A percentile compares a stretch with the other conserved stretches of the same genome.
These are phyloP conservation scores for Aspergillus neotritici DNA, from an alignment of 2,329 filamentous ascomycete species.

Conservation along the genomic window DNA sequence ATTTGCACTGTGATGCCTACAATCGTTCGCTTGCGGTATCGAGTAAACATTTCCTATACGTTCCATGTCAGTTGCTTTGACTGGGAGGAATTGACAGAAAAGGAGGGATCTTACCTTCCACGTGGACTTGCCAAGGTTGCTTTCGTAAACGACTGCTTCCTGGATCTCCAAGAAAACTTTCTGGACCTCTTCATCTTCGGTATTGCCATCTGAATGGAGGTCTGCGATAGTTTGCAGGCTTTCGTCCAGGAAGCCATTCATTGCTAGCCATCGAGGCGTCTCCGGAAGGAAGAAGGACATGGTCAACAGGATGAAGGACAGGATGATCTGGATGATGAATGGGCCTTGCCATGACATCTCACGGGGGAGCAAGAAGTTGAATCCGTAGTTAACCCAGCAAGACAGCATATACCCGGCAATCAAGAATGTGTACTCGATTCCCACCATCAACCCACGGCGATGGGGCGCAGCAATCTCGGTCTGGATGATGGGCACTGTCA, in stretches of 20 bases:
- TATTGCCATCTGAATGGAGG: conserved; percentile 34
- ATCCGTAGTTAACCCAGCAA: conserved; percentile 37
- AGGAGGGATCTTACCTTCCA: conserved; percentile 25
- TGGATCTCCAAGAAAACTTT: conserved; percentile 35
- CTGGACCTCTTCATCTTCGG: conserved; percentile 30
- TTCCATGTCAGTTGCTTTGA: too few species aligned
- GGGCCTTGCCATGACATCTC: conserved; percentile 28
- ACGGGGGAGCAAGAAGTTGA: conserved; percentile 32
- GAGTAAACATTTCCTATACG: conserved; percentile 43
- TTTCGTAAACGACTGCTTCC: conserved; percentile 35
- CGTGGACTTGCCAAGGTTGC: conserved; percentile 28
- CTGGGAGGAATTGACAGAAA: too few species aligned
- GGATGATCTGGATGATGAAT: conserved; percentile 29
- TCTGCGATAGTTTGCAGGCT: conserved; percentile 39
- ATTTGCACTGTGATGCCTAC: conserved; percentile 39
- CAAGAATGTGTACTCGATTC: conserved; percentile 35
- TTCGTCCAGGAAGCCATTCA: conserved; percentile 37
- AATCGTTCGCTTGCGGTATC: conserved; percentile 39
- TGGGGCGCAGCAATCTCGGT: conserved; percentile 36
- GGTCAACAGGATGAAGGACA: conserved; percentile 28
- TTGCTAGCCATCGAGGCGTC: conserved; percentile 39
- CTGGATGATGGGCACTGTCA: conserved; percentile 35
- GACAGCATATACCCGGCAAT: conserved; percentile 38
- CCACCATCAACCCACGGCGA: conserved; percentile 35
- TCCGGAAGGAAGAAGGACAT: conserved; percentile 38